Evolutionary conservation across 2,329 filamentous ascomycete species (phyloP).

Genomic region (Beauveria sp.): DNA sequence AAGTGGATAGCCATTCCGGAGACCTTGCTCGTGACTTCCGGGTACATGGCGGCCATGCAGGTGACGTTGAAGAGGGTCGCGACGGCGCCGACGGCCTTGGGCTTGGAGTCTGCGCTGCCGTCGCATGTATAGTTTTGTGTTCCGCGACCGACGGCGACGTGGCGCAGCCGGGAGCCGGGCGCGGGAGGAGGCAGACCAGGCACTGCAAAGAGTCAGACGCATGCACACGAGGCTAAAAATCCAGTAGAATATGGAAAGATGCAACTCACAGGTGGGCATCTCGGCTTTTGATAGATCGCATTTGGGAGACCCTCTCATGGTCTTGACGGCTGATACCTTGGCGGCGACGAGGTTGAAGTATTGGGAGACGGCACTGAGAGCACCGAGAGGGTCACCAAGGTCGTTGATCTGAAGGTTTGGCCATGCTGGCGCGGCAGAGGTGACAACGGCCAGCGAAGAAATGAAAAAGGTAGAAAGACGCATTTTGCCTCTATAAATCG

Average conservation of each 20-base stretch:
- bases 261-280: constrained; percentile 32
- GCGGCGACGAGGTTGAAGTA: constrained; percentile 54
- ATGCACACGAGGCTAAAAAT: not conserved
- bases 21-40: constrained; percentile 57
- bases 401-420: constrained; percentile 29
- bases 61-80: constrained; percentile 84
- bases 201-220: not conserved
- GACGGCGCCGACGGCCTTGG: constrained; percentile 62
- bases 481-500: constrained; percentile 34
- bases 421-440: constrained; percentile 39
- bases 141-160: constrained; percentile 80
- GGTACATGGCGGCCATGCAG: constrained; percentile 65
- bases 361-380: constrained; percentile 42
- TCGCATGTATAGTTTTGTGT: constrained; percentile 93
- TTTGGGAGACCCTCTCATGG: constrained; percentile 31
- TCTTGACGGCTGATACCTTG: constrained; percentile 44
- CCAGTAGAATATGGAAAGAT: not conserved
- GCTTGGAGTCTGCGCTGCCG: constrained; percentile 47
- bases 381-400: constrained; percentile 28
- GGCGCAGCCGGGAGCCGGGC: constrained; percentile 55
- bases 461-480: constrained; percentile 39
- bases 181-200: constrained; percentile 53
- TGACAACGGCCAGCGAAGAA: constrained; percentile 37
- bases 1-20: constrained; percentile 63
- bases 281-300: constrained; percentile 49